Conservation (phyloP, 805 yeast genomes). For the Jamesozyma spencerorum region DNA sequence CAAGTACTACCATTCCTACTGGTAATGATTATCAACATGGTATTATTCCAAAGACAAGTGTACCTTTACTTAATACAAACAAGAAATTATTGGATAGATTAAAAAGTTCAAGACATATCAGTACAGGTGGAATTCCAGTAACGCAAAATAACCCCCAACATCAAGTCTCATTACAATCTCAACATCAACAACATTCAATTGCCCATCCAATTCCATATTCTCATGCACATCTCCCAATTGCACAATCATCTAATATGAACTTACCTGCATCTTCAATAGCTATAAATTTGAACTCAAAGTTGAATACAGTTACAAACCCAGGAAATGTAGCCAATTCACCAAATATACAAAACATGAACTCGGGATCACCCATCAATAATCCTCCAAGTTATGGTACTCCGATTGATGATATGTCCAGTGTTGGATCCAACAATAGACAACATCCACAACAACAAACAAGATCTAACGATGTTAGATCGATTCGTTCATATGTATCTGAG, state of each 20-base stretch:
- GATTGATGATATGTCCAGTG: constrained; percentile 16
- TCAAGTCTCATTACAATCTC: too few relatives aligned
- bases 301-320: constrained; percentile 10
- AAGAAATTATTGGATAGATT: constrained; percentile 19
- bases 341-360: neutral
- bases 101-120: constrained; percentile 27
- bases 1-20: neutral
- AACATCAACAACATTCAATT: neutral
- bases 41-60: constrained; percentile 28
- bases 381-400: constrained; percentile 1
- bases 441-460: neutral
- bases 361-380: neutral
- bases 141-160: too few relatives aligned
- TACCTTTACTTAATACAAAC: constrained; percentile 23
- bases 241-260: neutral
- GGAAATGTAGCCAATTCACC: constrained; percentile 3
- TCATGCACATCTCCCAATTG: too few relatives aligned
- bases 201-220: neutral
- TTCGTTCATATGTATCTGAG: constrained; percentile 18
- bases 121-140: constrained; percentile 24
- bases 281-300: constrained; percentile 1
- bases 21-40: constrained; percentile 13
- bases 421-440: constrained; percentile 10
- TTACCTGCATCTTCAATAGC: constrained; percentile 1
- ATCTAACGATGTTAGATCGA: constrained; percentile 21